A percentile compares a stretch with the other conserved stretches of the same genome.
These are phyloP conservation scores for Pouteria glomerata DNA, from an alignment of 148 eudicot genomes.

Conservation along the genomic window DNA sequence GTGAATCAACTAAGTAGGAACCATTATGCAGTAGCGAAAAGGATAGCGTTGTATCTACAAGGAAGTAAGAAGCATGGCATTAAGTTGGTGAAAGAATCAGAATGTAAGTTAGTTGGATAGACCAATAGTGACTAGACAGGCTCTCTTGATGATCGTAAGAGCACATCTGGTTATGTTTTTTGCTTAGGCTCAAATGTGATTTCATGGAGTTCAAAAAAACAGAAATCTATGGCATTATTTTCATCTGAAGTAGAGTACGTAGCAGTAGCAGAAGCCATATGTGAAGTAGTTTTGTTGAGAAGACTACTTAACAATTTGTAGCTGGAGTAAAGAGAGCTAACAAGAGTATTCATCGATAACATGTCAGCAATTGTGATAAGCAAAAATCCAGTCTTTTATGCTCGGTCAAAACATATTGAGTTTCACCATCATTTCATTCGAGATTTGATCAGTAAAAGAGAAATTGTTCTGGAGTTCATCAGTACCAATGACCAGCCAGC, in stretches of 20 bases:
- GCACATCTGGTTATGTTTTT: constrained; percentile 1
- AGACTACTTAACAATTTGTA: not conserved
- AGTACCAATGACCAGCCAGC: too few relatives aligned
- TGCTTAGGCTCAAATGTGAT: not conserved
- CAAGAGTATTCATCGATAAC: constrained; percentile 16
- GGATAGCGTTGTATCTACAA: not conserved
- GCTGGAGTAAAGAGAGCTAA: not conserved
- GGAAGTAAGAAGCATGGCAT: not conserved
- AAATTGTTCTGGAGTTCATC: too few relatives aligned
- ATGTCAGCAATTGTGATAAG: too few relatives aligned
- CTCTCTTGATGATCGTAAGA: constrained; percentile 12
- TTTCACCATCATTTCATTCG: too few relatives aligned
- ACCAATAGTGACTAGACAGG: not conserved
- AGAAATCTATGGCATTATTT: constrained; percentile 10
- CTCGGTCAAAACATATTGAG: too few relatives aligned
- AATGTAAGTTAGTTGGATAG: not conserved
- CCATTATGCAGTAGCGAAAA: constrained; percentile 10
- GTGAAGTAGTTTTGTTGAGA: constrained; percentile 11
- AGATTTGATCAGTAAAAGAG: too few relatives aligned
- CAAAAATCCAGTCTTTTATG: too few relatives aligned
- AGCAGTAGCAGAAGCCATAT: not conserved
- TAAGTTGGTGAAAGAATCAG: not conserved
- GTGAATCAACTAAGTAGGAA: constrained; percentile 16
- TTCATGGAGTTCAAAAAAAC: constrained; percentile 20
- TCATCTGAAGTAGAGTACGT: constrained; percentile 17